These are phyloP conservation scores for Lactarius hatsudake DNA, from an alignment of 768 basidiomycete species.

Conservation along the genomic window DNA sequence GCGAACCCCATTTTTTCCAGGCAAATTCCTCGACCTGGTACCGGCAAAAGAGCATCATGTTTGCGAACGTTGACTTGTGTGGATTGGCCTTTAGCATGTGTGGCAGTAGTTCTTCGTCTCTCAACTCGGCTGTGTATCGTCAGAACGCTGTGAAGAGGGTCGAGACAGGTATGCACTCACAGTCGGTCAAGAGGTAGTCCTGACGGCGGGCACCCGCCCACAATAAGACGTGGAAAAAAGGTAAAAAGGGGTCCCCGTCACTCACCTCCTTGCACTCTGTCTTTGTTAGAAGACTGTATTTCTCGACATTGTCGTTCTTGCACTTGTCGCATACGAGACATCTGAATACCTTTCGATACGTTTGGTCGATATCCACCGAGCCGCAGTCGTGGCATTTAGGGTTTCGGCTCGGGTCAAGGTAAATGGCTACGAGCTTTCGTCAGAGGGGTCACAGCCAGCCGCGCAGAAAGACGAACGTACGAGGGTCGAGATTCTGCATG, in stretches of 20 bases:
- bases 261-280: constrained; percentile 93
- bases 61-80: constrained; percentile 91
- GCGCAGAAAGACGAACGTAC: constrained; percentile 40
- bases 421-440: constrained; percentile 56
- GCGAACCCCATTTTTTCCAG: constrained; percentile 96
- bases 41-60: constrained; percentile 98
- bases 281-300: constrained; percentile 93
- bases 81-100: constrained; percentile 94
- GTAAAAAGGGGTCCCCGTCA: constrained; percentile 25
- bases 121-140: constrained; percentile 71
- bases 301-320: constrained; percentile 86
- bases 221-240: neutral
- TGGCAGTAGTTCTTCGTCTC: constrained; percentile 87
- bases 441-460: neutral
- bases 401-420: constrained; percentile 67
- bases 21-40: constrained; percentile 95
- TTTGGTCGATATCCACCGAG: constrained; percentile 85
- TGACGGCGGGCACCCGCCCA: constrained; percentile 31
- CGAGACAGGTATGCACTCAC: constrained; percentile 43
- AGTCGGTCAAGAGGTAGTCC: constrained; percentile 95
- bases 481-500: constrained; percentile 70
- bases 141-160: neutral
- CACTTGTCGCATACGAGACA: constrained; percentile 87
- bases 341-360: constrained; percentile 76
- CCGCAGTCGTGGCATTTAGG: constrained; percentile 86